Base-by-base conservation (phyloP, 2,329 filamentous ascomycete genomes). In the Rutstroemia sp. region DNA sequence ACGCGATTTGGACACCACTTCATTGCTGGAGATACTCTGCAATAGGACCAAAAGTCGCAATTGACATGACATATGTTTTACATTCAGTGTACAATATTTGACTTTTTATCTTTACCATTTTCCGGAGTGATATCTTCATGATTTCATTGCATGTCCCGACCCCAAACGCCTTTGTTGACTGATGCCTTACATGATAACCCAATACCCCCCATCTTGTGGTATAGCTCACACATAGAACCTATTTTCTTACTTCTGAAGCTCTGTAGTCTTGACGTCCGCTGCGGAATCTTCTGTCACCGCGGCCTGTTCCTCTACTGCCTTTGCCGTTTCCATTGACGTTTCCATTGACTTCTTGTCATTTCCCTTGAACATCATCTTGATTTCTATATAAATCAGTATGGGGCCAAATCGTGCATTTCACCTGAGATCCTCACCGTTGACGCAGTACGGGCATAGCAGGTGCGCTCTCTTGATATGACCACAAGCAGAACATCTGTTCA, bases 401-500 rank as follows among this genome's bases (percentile, higher is more conserved):
- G 45, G 30, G 14, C 18, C 14, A 3, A 42, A 5, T 49, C 12
- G 21, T 18, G 18, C 21, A n/a, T 8, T 18, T 42, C 27, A 9
- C 12, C 12, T 10, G 37, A 21, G 49, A 2, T 27, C 74, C 85
- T 67, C 80, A 95, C 92, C 87, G 71, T 82, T 77, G 60, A 95
- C 85, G 72, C 94, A 99, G 68, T 88, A 85, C 19, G 90, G 85
- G 72, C 94, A 99, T 62, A 99, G 72, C 38, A 91, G 77, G 75
- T 99, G 94, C 68, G 90, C 86, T 70, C 90, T 85, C 78, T 99
- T 99, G 25, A 84, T 76, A 69, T 87, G 82, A 49, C 94, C 95
- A 67, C 94, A 99, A 14, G 85, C 89, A 0, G 92, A 88, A 71
- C 94, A 99, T 69, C 84, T 89, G 75, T 91, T 95, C 65, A 99